Conservation (phyloP, 2,329 filamentous ascomycete genomes). For the Macrophomina phaseolina region DNA sequence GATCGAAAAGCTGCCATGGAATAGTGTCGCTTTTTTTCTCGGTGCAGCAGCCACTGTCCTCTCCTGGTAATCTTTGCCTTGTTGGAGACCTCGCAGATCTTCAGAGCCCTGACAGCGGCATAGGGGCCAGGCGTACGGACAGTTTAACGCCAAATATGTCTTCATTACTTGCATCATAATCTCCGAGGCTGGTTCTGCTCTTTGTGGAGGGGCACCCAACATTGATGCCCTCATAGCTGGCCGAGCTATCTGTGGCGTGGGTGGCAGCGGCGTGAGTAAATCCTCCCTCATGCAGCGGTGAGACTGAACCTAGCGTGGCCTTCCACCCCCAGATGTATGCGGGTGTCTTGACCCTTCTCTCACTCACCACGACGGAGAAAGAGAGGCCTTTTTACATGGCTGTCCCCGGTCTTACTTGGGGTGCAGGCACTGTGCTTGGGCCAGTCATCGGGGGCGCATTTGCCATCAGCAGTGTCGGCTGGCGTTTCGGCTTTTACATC, state of each 20-base stretch:
- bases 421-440: slow-evolving; percentile 44
- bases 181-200: slow-evolving; percentile 40
- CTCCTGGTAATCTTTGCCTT: slow-evolving; percentile 8
- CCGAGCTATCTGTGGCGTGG: slow-evolving; percentile 43
- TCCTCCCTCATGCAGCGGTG: too few species aligned
- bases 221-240: slow-evolving; percentile 56
- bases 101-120: too few species aligned
- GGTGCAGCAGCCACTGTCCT: slow-evolving; percentile 21
- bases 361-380: slow-evolving; percentile 31
- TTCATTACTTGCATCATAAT: slow-evolving; percentile 32
- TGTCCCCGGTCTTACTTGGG: slow-evolving; percentile 44
- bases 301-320: too few species aligned
- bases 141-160: slow-evolving; percentile 16
- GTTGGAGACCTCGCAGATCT: too few species aligned
- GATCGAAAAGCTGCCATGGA: slow-evolving; percentile 19
- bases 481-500: slow-evolving; percentile 47
- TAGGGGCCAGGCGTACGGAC: slow-evolving; percentile 12
- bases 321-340: slow-evolving; percentile 34
- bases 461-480: slow-evolving; percentile 44
- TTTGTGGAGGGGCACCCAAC: slow-evolving; percentile 50
- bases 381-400: slow-evolving; percentile 42
- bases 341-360: slow-evolving; percentile 33
- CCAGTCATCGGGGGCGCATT: slow-evolving; percentile 45
- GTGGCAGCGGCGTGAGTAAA: slow-evolving; percentile 35
- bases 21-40: slow-evolving; percentile 18